Evolutionary conservation across 106 monocot genomes (phyloP).

Genomic region (Triglochin maritima): DNA sequence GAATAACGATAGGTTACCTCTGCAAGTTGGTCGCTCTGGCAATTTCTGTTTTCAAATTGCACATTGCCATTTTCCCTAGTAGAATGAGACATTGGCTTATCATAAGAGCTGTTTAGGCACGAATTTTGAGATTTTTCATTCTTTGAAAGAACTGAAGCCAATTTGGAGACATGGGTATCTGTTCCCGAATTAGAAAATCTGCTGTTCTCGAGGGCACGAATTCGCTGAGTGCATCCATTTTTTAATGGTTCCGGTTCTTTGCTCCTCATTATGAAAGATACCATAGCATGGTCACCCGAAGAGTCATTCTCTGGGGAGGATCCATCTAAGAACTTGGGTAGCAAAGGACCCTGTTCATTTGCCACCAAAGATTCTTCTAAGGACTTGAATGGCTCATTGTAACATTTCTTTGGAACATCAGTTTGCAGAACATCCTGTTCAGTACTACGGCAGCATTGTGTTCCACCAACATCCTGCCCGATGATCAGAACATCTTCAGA

Average conservation of each 20-base stretch:
- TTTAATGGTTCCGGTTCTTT: conserved; percentile 45
- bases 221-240: conserved; percentile 61
- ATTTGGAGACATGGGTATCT: conserved; percentile 1
- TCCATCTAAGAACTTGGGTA: conserved; percentile 10
- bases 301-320: conserved; percentile 10
- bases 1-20: background rate
- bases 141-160: background rate
- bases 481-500: background rate
- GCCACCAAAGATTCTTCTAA: background rate
- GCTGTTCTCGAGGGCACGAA: conserved; percentile 50
- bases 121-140: background rate
- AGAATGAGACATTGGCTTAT: background rate
- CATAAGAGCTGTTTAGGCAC: background rate
- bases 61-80: background rate
- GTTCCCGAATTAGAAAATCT: background rate
- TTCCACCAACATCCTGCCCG: background rate
- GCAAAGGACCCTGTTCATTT: conserved; percentile 5
- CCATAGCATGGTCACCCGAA: conserved; percentile 26
- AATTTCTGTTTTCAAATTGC: background rate
- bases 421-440: background rate
- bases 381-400: background rate
- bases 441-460: background rate
- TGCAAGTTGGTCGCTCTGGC: background rate
- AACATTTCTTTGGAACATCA: conserved; percentile 1
- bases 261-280: conserved; percentile 43